Evolutionary conservation across 345 rosid genomes (phyloP).

Genomic region (Adansonia digitata): DNA sequence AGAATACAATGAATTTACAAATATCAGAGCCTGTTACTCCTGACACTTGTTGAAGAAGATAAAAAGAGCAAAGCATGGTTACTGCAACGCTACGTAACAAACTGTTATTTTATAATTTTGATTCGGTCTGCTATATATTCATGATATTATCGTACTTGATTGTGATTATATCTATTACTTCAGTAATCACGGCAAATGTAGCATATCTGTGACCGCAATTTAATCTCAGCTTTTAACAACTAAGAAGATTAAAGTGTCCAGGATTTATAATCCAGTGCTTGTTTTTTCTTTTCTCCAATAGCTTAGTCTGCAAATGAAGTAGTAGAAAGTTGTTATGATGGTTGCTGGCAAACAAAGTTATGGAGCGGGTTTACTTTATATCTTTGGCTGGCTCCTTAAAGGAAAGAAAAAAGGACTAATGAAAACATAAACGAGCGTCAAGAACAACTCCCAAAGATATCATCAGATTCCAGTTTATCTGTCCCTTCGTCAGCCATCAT

Average conservation of each 20-base stretch:
- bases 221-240: neutral
- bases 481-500: conserved; percentile 55
- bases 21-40: conserved; percentile 3
- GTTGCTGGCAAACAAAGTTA: no score
- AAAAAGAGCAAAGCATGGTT: neutral
- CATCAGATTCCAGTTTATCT: conserved; percentile 22
- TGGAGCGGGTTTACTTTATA: neutral
- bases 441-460: conserved; percentile 19
- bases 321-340: neutral
- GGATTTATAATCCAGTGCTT: neutral
- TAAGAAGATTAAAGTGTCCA: neutral
- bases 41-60: conserved; percentile 1
- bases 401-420: neutral
- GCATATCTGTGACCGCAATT: no score
- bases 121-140: no score
- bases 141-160: no score
- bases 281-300: neutral
- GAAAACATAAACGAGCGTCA: neutral
- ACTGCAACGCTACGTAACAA: no score
- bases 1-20: no score
- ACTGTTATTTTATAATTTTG: no score
- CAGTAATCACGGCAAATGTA: no score
- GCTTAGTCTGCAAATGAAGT: neutral
- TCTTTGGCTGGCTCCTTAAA: neutral
- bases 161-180: no score